Evolutionary conservation across 805 yeast genomes (phyloP).

Genomic region (Metschnikowia proteae): DNA sequence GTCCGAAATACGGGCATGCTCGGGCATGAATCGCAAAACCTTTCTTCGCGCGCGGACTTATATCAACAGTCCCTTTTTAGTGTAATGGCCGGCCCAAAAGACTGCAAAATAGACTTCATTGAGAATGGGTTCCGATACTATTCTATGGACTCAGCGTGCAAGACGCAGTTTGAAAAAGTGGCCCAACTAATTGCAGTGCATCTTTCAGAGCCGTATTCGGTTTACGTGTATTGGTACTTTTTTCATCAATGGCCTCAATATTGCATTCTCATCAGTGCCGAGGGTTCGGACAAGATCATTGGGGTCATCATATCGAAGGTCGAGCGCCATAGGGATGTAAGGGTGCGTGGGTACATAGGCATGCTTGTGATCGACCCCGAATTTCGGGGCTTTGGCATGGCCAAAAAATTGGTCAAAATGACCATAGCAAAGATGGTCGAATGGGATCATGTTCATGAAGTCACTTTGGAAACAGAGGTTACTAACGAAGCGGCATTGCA

Average conservation of each 20-base stretch:
- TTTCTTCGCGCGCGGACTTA: neutral
- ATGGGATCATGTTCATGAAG: slow-evolving; percentile 73
- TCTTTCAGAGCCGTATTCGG: slow-evolving; percentile 89
- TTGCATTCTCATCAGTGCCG: slow-evolving; percentile 58
- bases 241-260: slow-evolving; percentile 87
- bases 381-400: slow-evolving; percentile 78
- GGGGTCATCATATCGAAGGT: slow-evolving; percentile 85
- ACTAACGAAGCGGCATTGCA: slow-evolving; percentile 66
- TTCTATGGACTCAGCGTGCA: slow-evolving; percentile 14
- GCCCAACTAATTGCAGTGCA: slow-evolving; percentile 63
- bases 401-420: slow-evolving; percentile 61
- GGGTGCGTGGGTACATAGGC: slow-evolving; percentile 89
- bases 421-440: slow-evolving; percentile 62
- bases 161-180: slow-evolving; percentile 45
- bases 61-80: neutral
- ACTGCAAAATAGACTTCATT: slow-evolving; percentile 6
- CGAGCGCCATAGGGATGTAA: slow-evolving; percentile 67
- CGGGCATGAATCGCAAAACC: neutral
- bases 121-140: slow-evolving; percentile 16
- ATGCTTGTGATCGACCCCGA: slow-evolving; percentile 83
- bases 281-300: slow-evolving; percentile 39
- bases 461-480: slow-evolving; percentile 91
- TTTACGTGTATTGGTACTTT: slow-evolving; percentile 88
- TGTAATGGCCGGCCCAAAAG: neutral
- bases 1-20: no score